Percentiles rank a stretch among this genome's conserved stretches.
Evolutionary conservation across 257 asterid species (phyloP).

Genomic region (Solanum tacnaense): DNA sequence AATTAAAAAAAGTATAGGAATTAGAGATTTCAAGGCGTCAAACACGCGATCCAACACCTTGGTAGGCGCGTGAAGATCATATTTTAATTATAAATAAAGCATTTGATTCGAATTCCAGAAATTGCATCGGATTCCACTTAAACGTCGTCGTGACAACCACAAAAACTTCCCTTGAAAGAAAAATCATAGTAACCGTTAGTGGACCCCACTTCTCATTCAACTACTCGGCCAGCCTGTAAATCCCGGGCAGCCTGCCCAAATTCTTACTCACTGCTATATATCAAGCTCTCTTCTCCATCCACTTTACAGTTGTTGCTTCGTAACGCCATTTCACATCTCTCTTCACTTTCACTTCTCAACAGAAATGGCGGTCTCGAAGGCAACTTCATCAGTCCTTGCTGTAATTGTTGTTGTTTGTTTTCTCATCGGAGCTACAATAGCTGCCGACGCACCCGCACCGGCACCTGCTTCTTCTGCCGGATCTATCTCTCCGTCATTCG

Average conservation of each 20-base stretch:
- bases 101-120: neutral
- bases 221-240: conserved; percentile 36
- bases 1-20: neutral
- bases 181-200: neutral
- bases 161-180: neutral
- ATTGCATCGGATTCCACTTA: neutral
- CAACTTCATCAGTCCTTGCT: conserved; percentile 5
- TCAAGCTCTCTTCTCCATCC: neutral
- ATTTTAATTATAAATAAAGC: neutral
- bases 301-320: neutral
- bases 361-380: conserved; percentile 28
- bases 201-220: neutral
- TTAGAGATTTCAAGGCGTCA: neutral
- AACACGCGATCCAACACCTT: neutral
- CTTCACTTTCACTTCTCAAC: neutral
- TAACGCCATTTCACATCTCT: neutral
- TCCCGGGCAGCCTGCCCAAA: conserved; percentile 40
- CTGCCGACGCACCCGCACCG: conserved; percentile 38
- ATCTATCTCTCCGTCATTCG: conserved; percentile 25
- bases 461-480: conserved; percentile 37
- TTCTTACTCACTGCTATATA: conserved; percentile 5
- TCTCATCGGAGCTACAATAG: conserved; percentile 24
- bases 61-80: neutral
- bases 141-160: neutral
- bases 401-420: conserved; percentile 16